A percentile compares a stretch with the other conserved stretches of the same genome.
phyloP scores from a whole-genome alignment of 345 rosid species.

The Eutrema heterophyllum region DNA sequence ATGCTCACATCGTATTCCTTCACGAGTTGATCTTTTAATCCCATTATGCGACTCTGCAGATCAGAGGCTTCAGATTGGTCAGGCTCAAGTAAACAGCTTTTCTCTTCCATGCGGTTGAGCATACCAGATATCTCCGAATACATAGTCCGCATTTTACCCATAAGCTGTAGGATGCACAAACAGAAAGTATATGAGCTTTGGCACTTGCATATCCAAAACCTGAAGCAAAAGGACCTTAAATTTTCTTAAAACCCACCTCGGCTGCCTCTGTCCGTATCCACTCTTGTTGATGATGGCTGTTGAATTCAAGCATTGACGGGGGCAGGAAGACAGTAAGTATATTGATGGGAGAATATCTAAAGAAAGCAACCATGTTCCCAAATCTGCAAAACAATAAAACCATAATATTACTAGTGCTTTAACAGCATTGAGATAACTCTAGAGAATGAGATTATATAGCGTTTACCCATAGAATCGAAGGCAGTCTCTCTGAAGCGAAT shows the following conservation, averaged over 20 bases:
- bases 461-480: conserved; percentile 93
- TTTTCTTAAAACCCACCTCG: conserved; percentile 39
- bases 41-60: conserved; percentile 44
- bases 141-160: conserved; percentile 51
- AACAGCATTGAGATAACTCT: not conserved
- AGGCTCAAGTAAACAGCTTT: conserved; percentile 40
- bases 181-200: conserved; percentile 1
- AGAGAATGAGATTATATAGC: not conserved
- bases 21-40: conserved; percentile 56
- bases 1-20: conserved; percentile 70
- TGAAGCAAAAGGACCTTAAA: not conserved
- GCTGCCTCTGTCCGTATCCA: conserved; percentile 79
- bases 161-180: conserved; percentile 46
- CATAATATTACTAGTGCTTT: not conserved
- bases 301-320: conserved; percentile 69
- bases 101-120: conserved; percentile 61
- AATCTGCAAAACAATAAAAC: conserved; percentile 43
- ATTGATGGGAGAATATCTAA: conserved; percentile 89
- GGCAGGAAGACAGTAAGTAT: conserved; percentile 81
- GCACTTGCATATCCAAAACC: conserved; percentile 2
- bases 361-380: conserved; percentile 96
- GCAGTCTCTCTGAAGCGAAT: conserved; percentile 96
- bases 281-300: conserved; percentile 52
- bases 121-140: conserved; percentile 55
- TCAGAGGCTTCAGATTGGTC: conserved; percentile 41